Conservation (phyloP, 2,329 filamentous ascomycete species). For the Gyromitra esculenta region DNA sequence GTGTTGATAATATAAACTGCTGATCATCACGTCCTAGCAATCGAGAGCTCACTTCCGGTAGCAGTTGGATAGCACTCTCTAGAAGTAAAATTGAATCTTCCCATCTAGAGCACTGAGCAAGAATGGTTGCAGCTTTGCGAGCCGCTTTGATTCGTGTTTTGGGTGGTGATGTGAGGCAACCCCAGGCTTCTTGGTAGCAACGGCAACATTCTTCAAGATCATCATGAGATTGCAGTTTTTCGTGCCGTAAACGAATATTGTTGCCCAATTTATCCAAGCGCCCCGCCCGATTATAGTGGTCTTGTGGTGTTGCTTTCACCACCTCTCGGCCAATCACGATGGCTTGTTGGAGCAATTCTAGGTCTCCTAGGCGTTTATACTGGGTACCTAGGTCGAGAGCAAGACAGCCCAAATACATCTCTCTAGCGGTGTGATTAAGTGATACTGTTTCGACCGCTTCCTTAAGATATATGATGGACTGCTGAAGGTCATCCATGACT, state of each 20-base stretch:
- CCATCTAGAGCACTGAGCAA: constrained; percentile 1
- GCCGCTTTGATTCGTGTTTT: constrained; percentile 2
- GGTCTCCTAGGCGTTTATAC: background rate
- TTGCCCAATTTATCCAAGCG: background rate
- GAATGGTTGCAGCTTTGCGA: background rate
- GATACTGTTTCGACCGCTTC: background rate
- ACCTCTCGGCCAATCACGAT: background rate
- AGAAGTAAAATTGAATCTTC: constrained; percentile 18
- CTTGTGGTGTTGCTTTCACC: background rate
- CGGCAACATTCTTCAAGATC: background rate
- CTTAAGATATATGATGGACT: background rate
- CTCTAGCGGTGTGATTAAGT: background rate
- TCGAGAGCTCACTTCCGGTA: constrained; percentile 25
- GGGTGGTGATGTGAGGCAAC: constrained; percentile 14
- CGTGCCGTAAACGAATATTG: background rate
- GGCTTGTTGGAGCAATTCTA: background rate
- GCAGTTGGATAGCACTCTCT: constrained; percentile 1
- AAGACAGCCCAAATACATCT: background rate
- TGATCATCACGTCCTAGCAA: constrained; percentile 35
- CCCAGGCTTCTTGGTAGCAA: constrained; percentile 6
- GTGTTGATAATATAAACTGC: constrained; percentile 27
- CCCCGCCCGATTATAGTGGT: background rate
- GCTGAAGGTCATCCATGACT: background rate
- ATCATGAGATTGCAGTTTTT: background rate
- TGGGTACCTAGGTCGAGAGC: background rate